Evolutionary conservation across 2,329 filamentous ascomycete species (phyloP), one percentile per base, ranked within the genome.

Genomic region (Aureobasidium sp.): DNA sequence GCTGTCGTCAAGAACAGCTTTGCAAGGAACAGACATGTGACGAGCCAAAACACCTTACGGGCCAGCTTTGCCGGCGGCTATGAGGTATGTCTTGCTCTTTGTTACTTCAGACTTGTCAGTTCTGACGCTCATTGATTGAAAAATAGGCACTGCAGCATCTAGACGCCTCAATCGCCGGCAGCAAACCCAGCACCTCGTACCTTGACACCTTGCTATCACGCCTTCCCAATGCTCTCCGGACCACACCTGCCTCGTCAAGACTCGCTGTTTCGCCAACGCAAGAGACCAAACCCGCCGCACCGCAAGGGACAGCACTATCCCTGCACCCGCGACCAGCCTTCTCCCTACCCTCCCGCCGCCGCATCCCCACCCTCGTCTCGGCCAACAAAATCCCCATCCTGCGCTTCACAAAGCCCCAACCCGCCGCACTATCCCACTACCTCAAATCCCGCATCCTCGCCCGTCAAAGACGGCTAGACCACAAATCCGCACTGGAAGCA

Each of bases 51-150:
- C 19, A 78, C 89, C 40, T 76, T 90, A 27, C 80, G 81, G 54
- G 77, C 83, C 1, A 82, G 84, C 8, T 82, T 93, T 67, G 75
- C 81, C 37, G 82, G 83, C 29, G 90, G 89, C 27, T 92, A 92
- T 75, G 82, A 84, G 73, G 84, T 85, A 40, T 12, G 15, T 48
- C 45, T 31, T 48, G 24, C 15, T 44, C 40, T 44, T n/a, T 1
- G 8, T 1, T 4, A 4, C 5, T 8, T 48, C 14, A 4, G 17
- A 29, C 3, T 7, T 17, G 17, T n/a, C 45, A n/a, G 9, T 48
- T 9, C 45, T 48, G 15, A 31, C 27, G 17, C 19, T 39, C 3
- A 33, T 44, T n/a, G n/a, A n/a, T n/a, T n/a, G n/a, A n/a, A n/a
- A 1, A 50, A 56, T 15, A 75, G 73, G 74, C 72, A 6, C 67